A percentile compares a stretch with the other conserved stretches of the same genome.
Conservation (phyloP, 1,284 basidiomycete genomes). For the Trametes sp. region DNA sequence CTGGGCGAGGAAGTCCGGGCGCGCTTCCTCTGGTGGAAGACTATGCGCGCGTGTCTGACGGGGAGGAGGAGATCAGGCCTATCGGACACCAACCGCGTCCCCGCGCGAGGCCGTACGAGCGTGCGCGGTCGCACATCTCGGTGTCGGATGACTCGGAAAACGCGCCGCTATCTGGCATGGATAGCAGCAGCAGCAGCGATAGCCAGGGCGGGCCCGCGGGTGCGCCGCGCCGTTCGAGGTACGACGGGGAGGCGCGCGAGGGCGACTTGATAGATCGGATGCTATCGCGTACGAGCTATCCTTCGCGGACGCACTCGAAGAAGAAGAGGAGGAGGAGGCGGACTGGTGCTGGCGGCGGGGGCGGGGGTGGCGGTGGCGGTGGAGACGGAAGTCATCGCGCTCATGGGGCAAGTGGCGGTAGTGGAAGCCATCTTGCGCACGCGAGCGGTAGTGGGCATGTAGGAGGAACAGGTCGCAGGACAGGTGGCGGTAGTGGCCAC, state of each 20-base stretch:
- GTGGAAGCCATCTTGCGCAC: not conserved
- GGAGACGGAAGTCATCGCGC: not conserved
- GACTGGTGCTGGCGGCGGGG: constrained; percentile 11
- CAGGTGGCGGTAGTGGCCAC: not conserved
- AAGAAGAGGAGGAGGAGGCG: constrained; percentile 15
- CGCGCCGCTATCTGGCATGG: not conserved
- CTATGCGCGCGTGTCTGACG: constrained; percentile 4
- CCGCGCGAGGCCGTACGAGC: constrained; percentile 12
- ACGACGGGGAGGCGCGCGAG: constrained; percentile 30
- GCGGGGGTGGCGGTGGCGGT: not conserved
- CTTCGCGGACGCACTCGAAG: constrained; percentile 9
- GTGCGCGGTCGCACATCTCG: not conserved
- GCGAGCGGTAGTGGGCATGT: not conserved
- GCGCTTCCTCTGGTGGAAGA: not conserved
- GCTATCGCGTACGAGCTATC: constrained; percentile 35
- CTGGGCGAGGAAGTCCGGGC: not conserved
- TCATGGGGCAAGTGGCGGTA: not conserved
- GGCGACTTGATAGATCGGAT: constrained; percentile 39
- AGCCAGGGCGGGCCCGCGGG: constrained; percentile 16
- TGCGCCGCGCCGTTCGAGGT: constrained; percentile 4
- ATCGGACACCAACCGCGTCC: constrained; percentile 25
- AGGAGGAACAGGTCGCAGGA: too few species aligned
- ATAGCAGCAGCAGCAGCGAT: constrained; percentile 10
- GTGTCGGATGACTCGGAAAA: constrained; percentile 2
- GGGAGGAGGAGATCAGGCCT: constrained; percentile 24